A percentile compares a stretch with the other conserved stretches of the same genome.
Conservation (phyloP, 257 asterid genomes). For the Solanum ossicruentum region DNA sequence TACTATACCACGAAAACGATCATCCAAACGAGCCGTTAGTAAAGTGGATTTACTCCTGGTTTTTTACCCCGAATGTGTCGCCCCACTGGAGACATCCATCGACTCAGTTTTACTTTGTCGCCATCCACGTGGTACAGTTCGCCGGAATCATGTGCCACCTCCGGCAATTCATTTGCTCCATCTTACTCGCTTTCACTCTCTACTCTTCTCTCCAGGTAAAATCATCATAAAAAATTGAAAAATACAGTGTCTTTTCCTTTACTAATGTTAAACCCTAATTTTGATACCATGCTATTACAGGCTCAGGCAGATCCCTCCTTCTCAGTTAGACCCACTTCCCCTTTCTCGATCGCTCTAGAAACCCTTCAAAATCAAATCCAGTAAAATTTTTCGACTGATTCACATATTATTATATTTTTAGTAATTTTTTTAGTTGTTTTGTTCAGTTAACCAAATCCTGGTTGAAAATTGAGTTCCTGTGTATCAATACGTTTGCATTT, state of each 20-base stretch:
- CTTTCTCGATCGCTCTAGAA: conserved; percentile 47
- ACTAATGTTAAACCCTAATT: neutral
- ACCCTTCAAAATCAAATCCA: conserved; percentile 49
- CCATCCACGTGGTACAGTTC: neutral
- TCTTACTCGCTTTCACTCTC: conserved; percentile 20
- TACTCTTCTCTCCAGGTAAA: conserved; percentile 27
- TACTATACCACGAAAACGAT: too few species aligned
- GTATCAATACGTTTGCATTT: neutral
- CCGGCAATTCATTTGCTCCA: conserved; percentile 3
- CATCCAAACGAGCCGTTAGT: neutral
- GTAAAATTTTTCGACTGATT: conserved; percentile 9
- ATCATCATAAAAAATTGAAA: neutral
- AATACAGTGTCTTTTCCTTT: neutral
- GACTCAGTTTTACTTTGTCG: neutral
- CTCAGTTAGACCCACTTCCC: conserved; percentile 11
- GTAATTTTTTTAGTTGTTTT: neutral
- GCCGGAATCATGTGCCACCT: neutral
- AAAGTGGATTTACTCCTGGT: neutral
- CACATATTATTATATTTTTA: too few species aligned
- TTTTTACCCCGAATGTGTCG: neutral
- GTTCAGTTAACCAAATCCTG: neutral
- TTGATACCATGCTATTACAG: conserved; percentile 9
- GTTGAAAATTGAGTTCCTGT: neutral
- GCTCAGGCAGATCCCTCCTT: conserved; percentile 2
- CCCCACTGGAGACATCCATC: neutral